Evolutionary conservation across 2,329 filamentous ascomycete species (phyloP).

Genomic region (Colletotrichum lindemuthianum): DNA sequence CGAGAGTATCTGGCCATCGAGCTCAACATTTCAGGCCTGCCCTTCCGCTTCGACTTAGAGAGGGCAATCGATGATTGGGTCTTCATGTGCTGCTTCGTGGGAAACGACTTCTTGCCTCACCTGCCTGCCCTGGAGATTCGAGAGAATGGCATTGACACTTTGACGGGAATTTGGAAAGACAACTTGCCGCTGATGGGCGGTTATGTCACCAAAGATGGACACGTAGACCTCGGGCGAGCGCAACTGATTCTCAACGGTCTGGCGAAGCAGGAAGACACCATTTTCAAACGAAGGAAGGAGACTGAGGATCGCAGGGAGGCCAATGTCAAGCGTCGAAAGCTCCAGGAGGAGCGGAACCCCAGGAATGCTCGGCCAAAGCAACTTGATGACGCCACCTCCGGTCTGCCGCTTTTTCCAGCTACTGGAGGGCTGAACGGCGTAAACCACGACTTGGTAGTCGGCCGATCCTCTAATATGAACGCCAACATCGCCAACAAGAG

Average conservation of each 20-base stretch:
- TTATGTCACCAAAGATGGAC: slow-evolving; percentile 94
- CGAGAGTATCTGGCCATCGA: slow-evolving; percentile 94
- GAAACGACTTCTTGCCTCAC: slow-evolving; percentile 98
- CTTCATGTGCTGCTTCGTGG: slow-evolving; percentile 99
- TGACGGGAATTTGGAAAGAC: slow-evolving; percentile 97
- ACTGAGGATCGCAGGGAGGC: slow-evolving; percentile 85
- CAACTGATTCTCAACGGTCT: slow-evolving; percentile 90
- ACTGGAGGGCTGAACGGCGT: slow-evolving; percentile 63
- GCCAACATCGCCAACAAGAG: slow-evolving; percentile 91
- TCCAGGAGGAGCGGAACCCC: slow-evolving; percentile 66
- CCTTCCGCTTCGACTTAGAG: slow-evolving; percentile 92
- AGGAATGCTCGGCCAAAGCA: slow-evolving; percentile 30
- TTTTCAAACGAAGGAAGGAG: slow-evolving; percentile 89
- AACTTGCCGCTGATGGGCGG: slow-evolving; percentile 92
- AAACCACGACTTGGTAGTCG: slow-evolving; percentile 87
- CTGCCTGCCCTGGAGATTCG: slow-evolving; percentile 97
- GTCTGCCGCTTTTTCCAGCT: slow-evolving; percentile 34
- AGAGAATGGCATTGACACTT: slow-evolving; percentile 94
- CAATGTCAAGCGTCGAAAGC: slow-evolving; percentile 79
- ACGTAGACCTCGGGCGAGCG: slow-evolving; percentile 85
- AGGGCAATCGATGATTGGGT: slow-evolving; percentile 97
- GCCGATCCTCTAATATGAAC: slow-evolving; percentile 45
- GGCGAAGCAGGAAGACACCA: slow-evolving; percentile 91
- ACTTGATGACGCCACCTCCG: slow-evolving; percentile 39
- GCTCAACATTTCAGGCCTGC: slow-evolving; percentile 82